Evolutionary conservation across 805 yeast genomes (phyloP).

Genomic region (Jamesozyma rosinii): DNA sequence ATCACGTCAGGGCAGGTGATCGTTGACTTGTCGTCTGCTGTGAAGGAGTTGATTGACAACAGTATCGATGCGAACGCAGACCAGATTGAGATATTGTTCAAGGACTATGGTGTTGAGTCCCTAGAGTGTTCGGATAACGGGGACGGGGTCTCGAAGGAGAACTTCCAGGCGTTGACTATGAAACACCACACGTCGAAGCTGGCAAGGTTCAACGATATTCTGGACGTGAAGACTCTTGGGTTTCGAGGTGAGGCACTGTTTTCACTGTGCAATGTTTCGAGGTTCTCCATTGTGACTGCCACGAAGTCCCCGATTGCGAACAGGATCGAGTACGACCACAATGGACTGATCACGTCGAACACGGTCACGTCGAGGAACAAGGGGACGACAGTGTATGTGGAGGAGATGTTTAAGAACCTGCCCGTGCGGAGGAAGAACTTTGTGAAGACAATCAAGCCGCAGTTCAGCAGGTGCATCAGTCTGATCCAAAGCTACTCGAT

Average conservation of each 20-base stretch:
- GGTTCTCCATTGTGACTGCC: conserved; percentile 43
- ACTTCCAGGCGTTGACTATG: conserved; percentile 45
- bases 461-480: conserved; percentile 58
- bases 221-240: conserved; percentile 48
- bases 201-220: conserved; percentile 44
- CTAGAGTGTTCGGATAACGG: conserved; percentile 67
- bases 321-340: conserved; percentile 41
- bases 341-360: conserved; percentile 43
- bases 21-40: conserved; percentile 62
- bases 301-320: conserved; percentile 50
- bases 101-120: conserved; percentile 63
- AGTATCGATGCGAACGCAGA: conserved; percentile 70
- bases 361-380: conserved; percentile 42
- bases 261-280: conserved; percentile 52
- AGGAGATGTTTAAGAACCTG: conserved; percentile 51
- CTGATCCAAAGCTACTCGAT: conserved; percentile 62
- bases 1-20: conserved; percentile 93
- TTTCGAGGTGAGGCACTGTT: conserved; percentile 78
- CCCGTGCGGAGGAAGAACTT: conserved; percentile 81
- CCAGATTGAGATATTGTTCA: conserved; percentile 57
- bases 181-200: conserved; percentile 66
- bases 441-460: conserved; percentile 55
- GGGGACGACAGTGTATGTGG: conserved; percentile 61
- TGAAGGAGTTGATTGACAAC: conserved; percentile 83
- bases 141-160: conserved; percentile 45